Evolutionary conservation across 768 basidiomycete genomes (phyloP).

Genomic region (Suillus lakei): DNA sequence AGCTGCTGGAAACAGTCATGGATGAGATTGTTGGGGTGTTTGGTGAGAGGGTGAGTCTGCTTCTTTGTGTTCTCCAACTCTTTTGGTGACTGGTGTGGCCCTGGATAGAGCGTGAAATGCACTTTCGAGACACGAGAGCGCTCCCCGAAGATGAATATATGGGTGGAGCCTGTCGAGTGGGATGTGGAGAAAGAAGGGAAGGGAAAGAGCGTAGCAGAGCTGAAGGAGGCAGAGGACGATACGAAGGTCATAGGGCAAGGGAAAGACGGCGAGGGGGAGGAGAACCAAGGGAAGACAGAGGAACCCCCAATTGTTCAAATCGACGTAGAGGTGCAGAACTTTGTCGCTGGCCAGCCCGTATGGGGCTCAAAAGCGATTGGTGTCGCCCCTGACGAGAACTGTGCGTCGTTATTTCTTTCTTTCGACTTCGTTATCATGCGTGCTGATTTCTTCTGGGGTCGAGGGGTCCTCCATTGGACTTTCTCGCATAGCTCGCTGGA

Average conservation of each 20-base stretch:
- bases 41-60: constrained; percentile 62
- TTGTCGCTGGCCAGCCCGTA: constrained; percentile 42
- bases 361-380: constrained; percentile 43
- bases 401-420: constrained; percentile 9
- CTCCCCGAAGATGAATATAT: constrained; percentile 56
- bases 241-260: background rate
- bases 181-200: constrained; percentile 37
- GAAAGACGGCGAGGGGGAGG: background rate
- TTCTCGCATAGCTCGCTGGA: constrained; percentile 45
- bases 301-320: constrained; percentile 60
- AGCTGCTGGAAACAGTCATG: constrained; percentile 68
- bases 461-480: constrained; percentile 70
- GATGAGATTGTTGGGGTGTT: constrained; percentile 62
- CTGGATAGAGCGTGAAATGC: constrained; percentile 56
- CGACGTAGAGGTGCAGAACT: constrained; percentile 52
- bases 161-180: constrained; percentile 67
- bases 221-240: constrained; percentile 7
- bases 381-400: constrained; percentile 18
- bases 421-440: background rate
- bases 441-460: background rate
- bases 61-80: constrained; percentile 6
- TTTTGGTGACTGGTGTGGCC: background rate
- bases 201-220: background rate
- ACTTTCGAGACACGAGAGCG: constrained; percentile 62
- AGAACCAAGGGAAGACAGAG: background rate